Percentiles rank a stretch among this genome's conserved stretches.
phyloP scores from a whole-genome alignment of 371 early-diverging fungal species.

The Lichtheimia ornata region DNA sequence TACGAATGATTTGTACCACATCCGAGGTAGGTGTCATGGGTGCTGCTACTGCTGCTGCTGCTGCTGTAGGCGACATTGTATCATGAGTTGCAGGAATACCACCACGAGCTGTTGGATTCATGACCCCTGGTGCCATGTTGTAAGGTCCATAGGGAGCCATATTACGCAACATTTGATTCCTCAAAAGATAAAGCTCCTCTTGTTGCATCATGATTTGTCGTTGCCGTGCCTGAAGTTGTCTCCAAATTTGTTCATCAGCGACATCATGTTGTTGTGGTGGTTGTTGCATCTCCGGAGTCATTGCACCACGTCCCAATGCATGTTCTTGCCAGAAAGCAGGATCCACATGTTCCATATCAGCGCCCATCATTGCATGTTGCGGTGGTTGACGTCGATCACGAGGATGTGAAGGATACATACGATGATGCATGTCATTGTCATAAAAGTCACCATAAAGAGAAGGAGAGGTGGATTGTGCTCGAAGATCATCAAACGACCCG shows the following conservation, averaged over 20 bases:
- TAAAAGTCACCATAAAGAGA: slow-evolving; percentile 12
- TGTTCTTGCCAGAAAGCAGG: no score
- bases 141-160: slow-evolving; percentile 11
- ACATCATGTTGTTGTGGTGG: slow-evolving; percentile 6
- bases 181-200: slow-evolving; percentile 38
- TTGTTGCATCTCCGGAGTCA: background rate
- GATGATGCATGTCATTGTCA: slow-evolving; percentile 2
- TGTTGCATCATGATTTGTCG: slow-evolving; percentile 46
- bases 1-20: slow-evolving; percentile 58
- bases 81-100: background rate
- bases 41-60: slow-evolving; percentile 5
- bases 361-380: no score
- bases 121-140: background rate
- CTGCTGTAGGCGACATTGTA: background rate
- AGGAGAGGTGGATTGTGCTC: slow-evolving; percentile 12
- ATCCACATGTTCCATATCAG: no score
- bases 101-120: background rate
- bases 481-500: slow-evolving; percentile 18
- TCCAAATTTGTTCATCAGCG: slow-evolving; percentile 29
- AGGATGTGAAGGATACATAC: no score
- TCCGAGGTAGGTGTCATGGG: slow-evolving; percentile 12
- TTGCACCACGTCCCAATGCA: no score
- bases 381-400: no score
- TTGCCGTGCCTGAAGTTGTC: slow-evolving; percentile 44
- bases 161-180: slow-evolving; percentile 44